Percentiles rank a stretch among this genome's conserved stretches.
These are phyloP conservation scores for Aspergillus pseudoviridinutans DNA, from an alignment of 2,329 filamentous ascomycete genomes.

Conservation along the genomic window DNA sequence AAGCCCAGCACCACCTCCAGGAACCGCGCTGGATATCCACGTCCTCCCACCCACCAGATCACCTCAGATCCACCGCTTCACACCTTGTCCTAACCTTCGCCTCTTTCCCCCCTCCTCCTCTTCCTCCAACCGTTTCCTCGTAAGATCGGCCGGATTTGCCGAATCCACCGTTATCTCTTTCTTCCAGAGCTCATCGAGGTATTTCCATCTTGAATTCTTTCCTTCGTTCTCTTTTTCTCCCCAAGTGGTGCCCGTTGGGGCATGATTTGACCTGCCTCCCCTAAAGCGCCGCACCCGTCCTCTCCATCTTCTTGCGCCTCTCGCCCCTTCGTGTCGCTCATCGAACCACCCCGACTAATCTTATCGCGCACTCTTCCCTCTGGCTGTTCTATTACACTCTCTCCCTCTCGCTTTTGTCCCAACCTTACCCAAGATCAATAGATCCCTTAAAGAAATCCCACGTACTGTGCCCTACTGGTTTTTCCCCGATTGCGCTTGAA, in stretches of 20 bases:
- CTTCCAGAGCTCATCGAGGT: not conserved
- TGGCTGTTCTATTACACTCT: slow-evolving; percentile 4
- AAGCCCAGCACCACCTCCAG: slow-evolving; percentile 16
- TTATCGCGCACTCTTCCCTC: slow-evolving; percentile 17
- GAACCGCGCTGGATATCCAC: slow-evolving; percentile 24
- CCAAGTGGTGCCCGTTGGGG: slow-evolving; percentile 1
- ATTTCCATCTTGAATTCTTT: slow-evolving; percentile 7
- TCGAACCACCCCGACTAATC: slow-evolving; percentile 15
- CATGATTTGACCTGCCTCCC: slow-evolving; percentile 5
- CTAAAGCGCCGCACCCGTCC: slow-evolving; percentile 19
- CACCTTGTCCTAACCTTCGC: slow-evolving; percentile 17
- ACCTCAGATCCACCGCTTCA: slow-evolving; percentile 27
- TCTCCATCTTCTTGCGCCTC: slow-evolving; percentile 5
- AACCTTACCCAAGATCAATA: not conserved
- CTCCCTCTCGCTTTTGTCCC: not conserved
- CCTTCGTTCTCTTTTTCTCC: slow-evolving; percentile 3
- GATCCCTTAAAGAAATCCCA: not conserved
- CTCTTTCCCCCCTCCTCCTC: slow-evolving; percentile 10
- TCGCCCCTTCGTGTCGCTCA: slow-evolving; percentile 16
- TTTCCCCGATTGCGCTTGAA: slow-evolving; percentile 3
- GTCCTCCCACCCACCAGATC: slow-evolving; percentile 18
- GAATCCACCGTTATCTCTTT: not conserved
- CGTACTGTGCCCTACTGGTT: not conserved
- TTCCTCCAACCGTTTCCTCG: slow-evolving; percentile 11
- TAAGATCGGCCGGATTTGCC: slow-evolving; percentile 11